These are phyloP conservation scores for Arthrinium phaeospermum DNA, from an alignment of 2,329 filamentous ascomycete genomes.

Conservation along the genomic window DNA sequence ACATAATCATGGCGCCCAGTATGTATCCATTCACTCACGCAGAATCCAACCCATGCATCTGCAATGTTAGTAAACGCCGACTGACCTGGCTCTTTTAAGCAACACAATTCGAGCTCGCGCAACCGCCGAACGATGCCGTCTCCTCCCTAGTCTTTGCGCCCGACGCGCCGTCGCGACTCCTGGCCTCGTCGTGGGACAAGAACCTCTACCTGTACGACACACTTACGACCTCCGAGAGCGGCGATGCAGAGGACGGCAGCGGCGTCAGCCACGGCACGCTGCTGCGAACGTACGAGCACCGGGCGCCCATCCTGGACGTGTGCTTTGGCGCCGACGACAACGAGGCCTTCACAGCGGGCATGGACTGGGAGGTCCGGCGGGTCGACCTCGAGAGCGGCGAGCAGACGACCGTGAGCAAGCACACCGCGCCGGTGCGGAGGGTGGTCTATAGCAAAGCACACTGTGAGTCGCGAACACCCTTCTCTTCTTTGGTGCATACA, in stretches of 20 bases:
- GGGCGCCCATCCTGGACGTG: conserved; percentile 86
- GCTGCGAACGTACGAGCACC: conserved; percentile 76
- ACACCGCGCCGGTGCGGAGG: conserved; percentile 79
- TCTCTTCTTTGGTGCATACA: no score
- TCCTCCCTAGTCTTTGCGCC: conserved; percentile 88
- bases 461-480: conserved; percentile 49
- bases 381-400: conserved; percentile 75
- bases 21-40: conserved; percentile 6
- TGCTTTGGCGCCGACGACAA: conserved; percentile 86
- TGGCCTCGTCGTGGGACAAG: conserved; percentile 96
- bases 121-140: conserved; percentile 85
- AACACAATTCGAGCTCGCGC: conserved; percentile 81
- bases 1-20: conserved; percentile 34
- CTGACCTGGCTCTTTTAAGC: conserved; percentile 45
- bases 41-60: not conserved
- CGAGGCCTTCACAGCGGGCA: conserved; percentile 83
- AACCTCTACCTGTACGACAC: conserved; percentile 90
- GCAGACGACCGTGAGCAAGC: conserved; percentile 77
- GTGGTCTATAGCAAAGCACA: conserved; percentile 82
- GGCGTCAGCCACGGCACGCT: conserved; percentile 57
- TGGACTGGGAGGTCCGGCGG: conserved; percentile 84
- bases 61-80: not conserved
- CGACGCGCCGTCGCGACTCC: conserved; percentile 72
- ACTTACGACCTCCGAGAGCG: conserved; percentile 60
- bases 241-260: conserved; percentile 30